phyloP scores from a whole-genome alignment of 73 alveolate genomes.

The Durusdinium trenchii region DNA sequence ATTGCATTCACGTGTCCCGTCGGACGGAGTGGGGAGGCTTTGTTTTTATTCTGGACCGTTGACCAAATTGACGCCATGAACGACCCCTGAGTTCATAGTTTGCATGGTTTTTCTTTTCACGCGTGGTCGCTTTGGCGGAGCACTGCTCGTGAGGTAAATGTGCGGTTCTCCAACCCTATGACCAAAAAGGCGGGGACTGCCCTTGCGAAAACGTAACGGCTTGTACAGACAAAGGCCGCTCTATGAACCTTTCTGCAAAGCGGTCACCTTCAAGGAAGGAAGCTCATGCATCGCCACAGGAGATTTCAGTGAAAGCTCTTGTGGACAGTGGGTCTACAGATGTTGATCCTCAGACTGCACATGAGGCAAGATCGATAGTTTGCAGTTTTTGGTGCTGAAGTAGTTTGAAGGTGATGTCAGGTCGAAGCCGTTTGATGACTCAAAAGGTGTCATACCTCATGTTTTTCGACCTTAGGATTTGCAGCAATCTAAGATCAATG shows the following conservation, averaged over 20 bases:
- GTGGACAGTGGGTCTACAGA: slow-evolving; percentile 60
- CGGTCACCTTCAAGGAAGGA: background rate
- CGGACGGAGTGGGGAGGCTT: too few relatives aligned
- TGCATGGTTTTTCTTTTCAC: background rate
- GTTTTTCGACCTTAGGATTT: background rate
- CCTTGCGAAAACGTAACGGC: background rate
- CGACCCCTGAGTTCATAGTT: background rate
- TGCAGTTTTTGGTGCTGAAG: background rate
- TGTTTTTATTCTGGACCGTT: too few relatives aligned
- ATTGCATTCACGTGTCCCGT: slow-evolving; percentile 30
- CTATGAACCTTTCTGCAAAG: background rate
- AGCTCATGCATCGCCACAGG: background rate
- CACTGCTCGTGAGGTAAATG: too few relatives aligned
- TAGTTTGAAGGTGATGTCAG: too few relatives aligned
- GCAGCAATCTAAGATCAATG: slow-evolving; percentile 47
- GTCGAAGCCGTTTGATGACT: background rate
- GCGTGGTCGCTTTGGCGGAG: background rate
- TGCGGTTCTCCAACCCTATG: too few relatives aligned
- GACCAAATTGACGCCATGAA: too few relatives aligned
- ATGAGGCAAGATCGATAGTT: background rate
- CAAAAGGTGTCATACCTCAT: background rate
- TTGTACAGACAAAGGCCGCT: background rate
- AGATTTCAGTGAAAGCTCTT: slow-evolving; percentile 3
- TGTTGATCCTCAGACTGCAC: slow-evolving; percentile 42
- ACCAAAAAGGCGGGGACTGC: too few relatives aligned